These are phyloP conservation scores for Saccharomyces pastorianus DNA, from an alignment of 1,139 yeast genomes.

Conservation along the genomic window DNA sequence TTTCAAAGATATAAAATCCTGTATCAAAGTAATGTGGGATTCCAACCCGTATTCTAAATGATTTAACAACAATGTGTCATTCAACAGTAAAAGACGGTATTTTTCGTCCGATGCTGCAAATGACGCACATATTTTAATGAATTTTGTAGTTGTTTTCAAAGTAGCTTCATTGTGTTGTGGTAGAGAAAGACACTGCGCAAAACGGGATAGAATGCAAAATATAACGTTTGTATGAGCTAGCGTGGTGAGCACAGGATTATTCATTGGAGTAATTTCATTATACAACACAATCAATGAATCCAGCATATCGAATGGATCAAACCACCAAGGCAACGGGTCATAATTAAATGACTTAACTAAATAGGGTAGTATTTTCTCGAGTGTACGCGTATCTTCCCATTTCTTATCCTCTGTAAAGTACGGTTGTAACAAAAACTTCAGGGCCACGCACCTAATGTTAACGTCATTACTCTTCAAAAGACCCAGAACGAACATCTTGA, in stretches of 20 bases:
- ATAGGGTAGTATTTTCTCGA: constrained; percentile 21
- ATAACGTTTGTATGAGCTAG: constrained; percentile 21
- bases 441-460: constrained; percentile 19
- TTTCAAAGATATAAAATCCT: constrained; percentile 16
- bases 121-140: constrained; percentile 24
- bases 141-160: constrained; percentile 16
- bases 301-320: constrained; percentile 25
- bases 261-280: constrained; percentile 20
- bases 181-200: constrained; percentile 19
- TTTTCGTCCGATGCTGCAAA: constrained; percentile 26
- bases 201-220: constrained; percentile 21
- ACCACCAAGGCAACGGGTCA: constrained; percentile 27
- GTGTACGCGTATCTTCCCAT: constrained; percentile 14
- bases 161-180: constrained; percentile 14
- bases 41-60: constrained; percentile 22
- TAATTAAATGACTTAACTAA: constrained; percentile 22
- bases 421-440: constrained; percentile 19
- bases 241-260: constrained; percentile 23
- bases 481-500: constrained; percentile 18
- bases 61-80: constrained; percentile 16
- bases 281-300: constrained; percentile 17
- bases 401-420: constrained; percentile 10
- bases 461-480: constrained; percentile 20
- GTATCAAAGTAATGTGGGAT: constrained; percentile 17
- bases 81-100: constrained; percentile 20